A percentile compares a stretch with the other conserved stretches of the same genome.
Evolutionary conservation across 1,284 basidiomycete species (phyloP).

Genomic region (Ustilago vetiveriae): DNA sequence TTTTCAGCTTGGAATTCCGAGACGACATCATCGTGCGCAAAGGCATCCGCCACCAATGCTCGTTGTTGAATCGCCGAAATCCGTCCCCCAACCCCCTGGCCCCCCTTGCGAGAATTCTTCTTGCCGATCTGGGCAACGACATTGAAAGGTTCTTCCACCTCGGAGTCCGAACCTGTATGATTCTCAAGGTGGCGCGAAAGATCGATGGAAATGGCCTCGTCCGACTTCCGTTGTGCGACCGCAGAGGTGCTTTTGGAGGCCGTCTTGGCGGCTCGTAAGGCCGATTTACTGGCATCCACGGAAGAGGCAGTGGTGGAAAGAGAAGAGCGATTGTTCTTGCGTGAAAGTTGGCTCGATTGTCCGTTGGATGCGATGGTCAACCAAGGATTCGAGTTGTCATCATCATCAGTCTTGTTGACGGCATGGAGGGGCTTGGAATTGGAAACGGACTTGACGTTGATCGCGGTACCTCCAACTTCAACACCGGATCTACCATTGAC

Average conservation of each 20-base stretch:
- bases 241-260: constrained; percentile 43
- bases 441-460: constrained; percentile 6
- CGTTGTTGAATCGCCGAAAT: constrained; percentile 72
- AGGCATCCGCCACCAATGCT: constrained; percentile 90
- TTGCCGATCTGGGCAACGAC: not conserved
- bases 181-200: constrained; percentile 4
- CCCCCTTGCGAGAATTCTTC: too few relatives aligned
- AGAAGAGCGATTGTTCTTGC: constrained; percentile 45
- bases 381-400: constrained; percentile 49
- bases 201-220: constrained; percentile 28
- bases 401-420: constrained; percentile 4
- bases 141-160: not conserved
- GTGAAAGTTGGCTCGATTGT: constrained; percentile 18
- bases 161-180: constrained; percentile 12
- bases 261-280: constrained; percentile 33
- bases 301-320: constrained; percentile 13
- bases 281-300: constrained; percentile 34
- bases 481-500: too few relatives aligned
- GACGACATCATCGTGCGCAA: constrained; percentile 94
- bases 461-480: constrained; percentile 19
- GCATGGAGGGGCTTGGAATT: not conserved
- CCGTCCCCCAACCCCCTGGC: too few relatives aligned
- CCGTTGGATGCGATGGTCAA: constrained; percentile 15
- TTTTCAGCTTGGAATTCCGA: constrained; percentile 87
- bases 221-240: constrained; percentile 12